These are phyloP conservation scores for Odontarrhena argentea DNA, from an alignment of 345 rosid species.

Conservation along the genomic window DNA sequence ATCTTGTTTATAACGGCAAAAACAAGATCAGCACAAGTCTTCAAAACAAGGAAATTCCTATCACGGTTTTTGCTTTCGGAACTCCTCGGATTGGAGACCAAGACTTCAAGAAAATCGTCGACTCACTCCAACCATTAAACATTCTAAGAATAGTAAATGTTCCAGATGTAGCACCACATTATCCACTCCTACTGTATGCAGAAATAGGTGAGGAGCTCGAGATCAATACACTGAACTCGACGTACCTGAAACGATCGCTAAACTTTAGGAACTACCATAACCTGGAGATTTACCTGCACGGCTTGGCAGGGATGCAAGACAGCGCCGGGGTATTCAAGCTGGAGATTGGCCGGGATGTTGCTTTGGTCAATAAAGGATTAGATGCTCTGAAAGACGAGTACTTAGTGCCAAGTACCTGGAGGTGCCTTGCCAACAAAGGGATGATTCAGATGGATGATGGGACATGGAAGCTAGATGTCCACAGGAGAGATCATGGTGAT, in stretches of 20 bases:
- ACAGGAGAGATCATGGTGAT: slow-evolving; percentile 33
- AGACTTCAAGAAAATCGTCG: slow-evolving; percentile 27
- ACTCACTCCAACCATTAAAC: slow-evolving; percentile 29
- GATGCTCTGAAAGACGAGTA: slow-evolving; percentile 46
- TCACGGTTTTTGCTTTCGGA: slow-evolving; percentile 57
- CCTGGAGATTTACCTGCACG: slow-evolving; percentile 44
- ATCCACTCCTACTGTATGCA: slow-evolving; percentile 35
- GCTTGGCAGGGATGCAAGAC: slow-evolving; percentile 42
- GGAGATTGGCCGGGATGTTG: slow-evolving; percentile 37
- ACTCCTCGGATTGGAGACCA: slow-evolving; percentile 59
- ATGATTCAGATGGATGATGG: slow-evolving; percentile 61
- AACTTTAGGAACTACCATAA: slow-evolving; percentile 44
- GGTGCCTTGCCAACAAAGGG: slow-evolving; percentile 51
- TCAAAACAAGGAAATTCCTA: slow-evolving; percentile 39
- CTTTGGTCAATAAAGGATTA: slow-evolving; percentile 42
- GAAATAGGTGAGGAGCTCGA: slow-evolving; percentile 32
- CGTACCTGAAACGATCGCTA: slow-evolving; percentile 40
- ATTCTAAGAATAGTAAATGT: slow-evolving; percentile 40
- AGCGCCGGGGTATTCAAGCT: slow-evolving; percentile 33
- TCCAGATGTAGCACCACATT: slow-evolving; percentile 42
- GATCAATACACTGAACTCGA: slow-evolving; percentile 42
- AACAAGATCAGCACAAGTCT: slow-evolving; percentile 25
- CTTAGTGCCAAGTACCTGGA: slow-evolving; percentile 55
- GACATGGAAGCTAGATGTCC: slow-evolving; percentile 53
- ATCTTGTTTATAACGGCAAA: slow-evolving; percentile 46